Conservation (phyloP, 1,284 basidiomycete genomes). For the Tilletia setariae region DNA sequence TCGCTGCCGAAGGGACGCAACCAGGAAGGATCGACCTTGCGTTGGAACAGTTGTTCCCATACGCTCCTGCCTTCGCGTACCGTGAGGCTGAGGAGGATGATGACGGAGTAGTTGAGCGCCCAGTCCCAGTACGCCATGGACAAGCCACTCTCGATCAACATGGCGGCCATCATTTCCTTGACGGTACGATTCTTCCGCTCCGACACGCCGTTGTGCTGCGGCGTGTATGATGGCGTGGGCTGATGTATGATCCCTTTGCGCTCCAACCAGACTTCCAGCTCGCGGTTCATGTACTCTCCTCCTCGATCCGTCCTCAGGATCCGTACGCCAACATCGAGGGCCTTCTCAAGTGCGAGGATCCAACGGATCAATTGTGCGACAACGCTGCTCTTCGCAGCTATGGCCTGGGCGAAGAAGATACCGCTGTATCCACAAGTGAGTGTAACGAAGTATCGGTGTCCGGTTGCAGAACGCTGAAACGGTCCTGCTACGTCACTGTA, state of each 20-base stretch:
- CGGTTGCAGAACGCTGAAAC: not conserved
- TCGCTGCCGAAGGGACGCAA: not conserved
- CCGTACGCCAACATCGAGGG: not conserved
- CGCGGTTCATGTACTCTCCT: conserved; percentile 43
- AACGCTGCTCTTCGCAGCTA: not conserved
- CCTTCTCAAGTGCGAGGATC: not conserved
- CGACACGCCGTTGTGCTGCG: conserved; percentile 51
- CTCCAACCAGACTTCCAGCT: conserved; percentile 44
- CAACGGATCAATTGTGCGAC: not conserved
- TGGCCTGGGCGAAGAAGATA: not conserved
- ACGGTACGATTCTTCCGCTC: conserved; percentile 49
- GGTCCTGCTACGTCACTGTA: not conserved
- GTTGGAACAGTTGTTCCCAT: not conserved
- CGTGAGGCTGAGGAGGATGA: not conserved
- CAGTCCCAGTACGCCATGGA: conserved; percentile 51
- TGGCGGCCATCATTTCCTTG: conserved; percentile 37
- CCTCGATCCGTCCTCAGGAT: conserved; percentile 53
- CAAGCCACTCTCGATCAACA: conserved; percentile 44
- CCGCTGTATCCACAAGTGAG: not conserved
- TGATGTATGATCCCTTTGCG: conserved; percentile 47
- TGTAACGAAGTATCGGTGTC: not conserved
- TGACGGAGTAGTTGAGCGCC: not conserved
- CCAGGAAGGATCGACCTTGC: not conserved
- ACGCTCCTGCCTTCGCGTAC: not conserved
- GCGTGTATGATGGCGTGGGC: conserved; percentile 55